A percentile compares a stretch with the other conserved stretches of the same genome.
phyloP scores from a whole-genome alignment of 139 green algal genomes.

The Haematococcus lacustris region DNA sequence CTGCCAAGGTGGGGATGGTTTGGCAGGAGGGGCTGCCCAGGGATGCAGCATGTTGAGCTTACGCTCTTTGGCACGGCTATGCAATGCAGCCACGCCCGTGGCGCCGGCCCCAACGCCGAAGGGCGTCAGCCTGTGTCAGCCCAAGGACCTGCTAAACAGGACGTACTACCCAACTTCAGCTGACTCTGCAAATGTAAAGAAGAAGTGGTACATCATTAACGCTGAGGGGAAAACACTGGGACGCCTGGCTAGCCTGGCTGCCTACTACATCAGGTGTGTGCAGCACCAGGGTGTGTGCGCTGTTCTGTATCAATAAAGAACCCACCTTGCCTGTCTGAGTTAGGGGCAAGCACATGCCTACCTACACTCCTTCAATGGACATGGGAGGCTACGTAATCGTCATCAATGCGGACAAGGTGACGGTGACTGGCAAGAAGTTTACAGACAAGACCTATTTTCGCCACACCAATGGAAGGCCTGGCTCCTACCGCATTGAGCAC shows the following conservation, averaged over 20 bases:
- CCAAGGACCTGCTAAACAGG: slow-evolving; percentile 82
- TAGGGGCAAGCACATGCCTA: slow-evolving; percentile 82
- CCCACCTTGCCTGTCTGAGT: no score
- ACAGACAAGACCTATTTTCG: slow-evolving; percentile 87
- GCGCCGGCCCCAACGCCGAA: no score
- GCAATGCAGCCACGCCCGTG: no score
- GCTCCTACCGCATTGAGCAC: slow-evolving; percentile 63
- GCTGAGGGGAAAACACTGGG: slow-evolving; percentile 90
- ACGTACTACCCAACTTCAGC: slow-evolving; percentile 91
- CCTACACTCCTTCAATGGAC: slow-evolving; percentile 90
- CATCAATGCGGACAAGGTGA: slow-evolving; percentile 92
- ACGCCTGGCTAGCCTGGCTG: slow-evolving; percentile 76
- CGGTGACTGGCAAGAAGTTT: slow-evolving; percentile 85
- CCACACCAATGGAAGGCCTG: slow-evolving; percentile 71
- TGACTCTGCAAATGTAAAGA: slow-evolving; percentile 69
- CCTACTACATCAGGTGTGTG: slow-evolving; percentile 70
- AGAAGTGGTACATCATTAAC: slow-evolving; percentile 94
- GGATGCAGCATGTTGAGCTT: no score
- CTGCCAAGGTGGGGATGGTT: no score
- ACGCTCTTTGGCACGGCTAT: no score
- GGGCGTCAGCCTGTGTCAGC: no score
- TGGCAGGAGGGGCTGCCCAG: no score
- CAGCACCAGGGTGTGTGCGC: background rate
- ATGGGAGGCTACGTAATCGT: slow-evolving; percentile 95
- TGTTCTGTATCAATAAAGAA: no score